These are phyloP conservation scores for Lumnitzera littorea DNA, from an alignment of 345 rosid species.

Conservation along the genomic window DNA sequence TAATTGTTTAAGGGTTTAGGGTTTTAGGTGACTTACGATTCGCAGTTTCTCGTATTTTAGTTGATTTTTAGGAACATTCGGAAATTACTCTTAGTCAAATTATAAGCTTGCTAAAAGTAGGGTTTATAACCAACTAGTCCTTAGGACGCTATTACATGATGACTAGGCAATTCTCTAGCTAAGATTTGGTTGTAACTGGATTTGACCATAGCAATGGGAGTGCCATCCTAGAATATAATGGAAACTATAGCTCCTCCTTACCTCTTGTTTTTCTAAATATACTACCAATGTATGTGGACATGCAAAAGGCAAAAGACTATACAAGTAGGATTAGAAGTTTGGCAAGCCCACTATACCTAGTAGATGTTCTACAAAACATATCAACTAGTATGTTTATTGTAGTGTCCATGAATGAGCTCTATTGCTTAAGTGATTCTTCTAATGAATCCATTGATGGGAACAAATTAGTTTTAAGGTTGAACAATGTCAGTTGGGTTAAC, in stretches of 20 bases:
- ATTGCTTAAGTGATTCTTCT: not conserved
- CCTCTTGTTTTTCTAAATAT: constrained; percentile 6
- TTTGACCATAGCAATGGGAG: constrained; percentile 10
- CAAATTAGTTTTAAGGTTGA: constrained; percentile 12
- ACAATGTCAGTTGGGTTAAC: constrained; percentile 13
- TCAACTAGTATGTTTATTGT: constrained; percentile 16
- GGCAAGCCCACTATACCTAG: constrained; percentile 6
- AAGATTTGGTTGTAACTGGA: not conserved
- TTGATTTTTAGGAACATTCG: not conserved
- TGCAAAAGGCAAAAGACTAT: constrained; percentile 5
- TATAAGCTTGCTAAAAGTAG: too few species aligned
- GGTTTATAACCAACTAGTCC: constrained; percentile 10
- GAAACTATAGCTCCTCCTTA: constrained; percentile 4
- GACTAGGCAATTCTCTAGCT: constrained; percentile 2
- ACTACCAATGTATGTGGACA: constrained; percentile 9
- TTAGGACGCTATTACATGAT: constrained; percentile 15
- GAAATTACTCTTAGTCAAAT: too few species aligned
- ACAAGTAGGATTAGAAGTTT: constrained; percentile 11
- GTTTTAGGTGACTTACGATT: too few species aligned
- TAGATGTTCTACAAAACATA: constrained; percentile 15
- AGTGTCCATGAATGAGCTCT: constrained; percentile 1
- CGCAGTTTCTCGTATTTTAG: not conserved
- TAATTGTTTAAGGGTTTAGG: too few species aligned
- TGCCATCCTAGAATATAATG: constrained; percentile 13
- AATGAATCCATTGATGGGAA: not conserved